Evolutionary conservation across 108 stramenopile genomes (phyloP), one percentile per base, ranked within the genome.

Genomic region (Licmophora abbreviata): DNA sequence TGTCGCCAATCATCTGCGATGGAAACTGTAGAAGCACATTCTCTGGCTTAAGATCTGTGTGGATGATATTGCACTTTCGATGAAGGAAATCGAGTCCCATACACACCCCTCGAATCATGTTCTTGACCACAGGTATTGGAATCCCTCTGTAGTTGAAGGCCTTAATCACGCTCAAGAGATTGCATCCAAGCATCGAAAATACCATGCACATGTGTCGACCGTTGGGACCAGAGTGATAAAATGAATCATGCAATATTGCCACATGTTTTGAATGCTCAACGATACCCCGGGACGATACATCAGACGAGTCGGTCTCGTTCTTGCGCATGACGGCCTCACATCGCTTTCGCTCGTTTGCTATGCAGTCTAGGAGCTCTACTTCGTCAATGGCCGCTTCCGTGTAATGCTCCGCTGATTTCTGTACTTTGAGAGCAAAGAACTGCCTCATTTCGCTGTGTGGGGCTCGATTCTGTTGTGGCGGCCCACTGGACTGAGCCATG

Each of bases 161-260:
- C 68, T 95, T 96, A 62, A 99, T 97, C n/a, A 99, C 92, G 25
- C 79, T 76, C 37, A 99, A 69, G 9, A 97, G 68, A 56, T 99
- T 99, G 71, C 81, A 91, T 3, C 98, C 98, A 14, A 96, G 74
- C 77, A 97, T 91, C 29, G 92, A 88, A 48, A 97, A 99, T 3
- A 94, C 95, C 97, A 99, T 99, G 49, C 94, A 96, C 82, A 96
- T 94, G 59, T 99, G 96, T 15, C 73, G 56, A 25, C 97, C 97
- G 56, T 99, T 85, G 15, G 97, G 97, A 18, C 96, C 96, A 14
- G 73, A 81, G 64, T 96, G 94, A 48, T 93, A 94, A 68, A 99
- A 99, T 30, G 77, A 79, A 70, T 96, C 95, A 52, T 92, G 68
- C 14, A 99, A 65, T 7, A 85, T 93, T 4, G 95, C 97, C 15